Percentiles rank a stretch among this genome's conserved stretches.
These are phyloP conservation scores for Coemansia sp. DNA, from an alignment of 371 early-diverging fungal genomes.

Conservation along the genomic window DNA sequence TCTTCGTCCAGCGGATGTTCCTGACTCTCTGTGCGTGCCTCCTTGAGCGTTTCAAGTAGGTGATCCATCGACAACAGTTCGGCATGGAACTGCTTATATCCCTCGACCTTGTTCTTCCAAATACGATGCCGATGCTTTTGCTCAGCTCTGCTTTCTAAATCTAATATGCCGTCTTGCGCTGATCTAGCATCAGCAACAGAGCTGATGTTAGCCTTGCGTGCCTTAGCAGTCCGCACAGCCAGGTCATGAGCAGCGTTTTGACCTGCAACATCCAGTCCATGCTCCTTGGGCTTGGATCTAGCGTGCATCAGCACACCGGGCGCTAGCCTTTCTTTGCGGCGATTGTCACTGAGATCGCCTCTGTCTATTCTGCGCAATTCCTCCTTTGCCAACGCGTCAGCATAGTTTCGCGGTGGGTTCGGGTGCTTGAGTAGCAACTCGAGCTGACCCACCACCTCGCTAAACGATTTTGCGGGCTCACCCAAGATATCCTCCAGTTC, in stretches of 20 bases:
- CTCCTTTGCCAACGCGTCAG: conserved; percentile 47
- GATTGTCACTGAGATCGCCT: conserved; percentile 23
- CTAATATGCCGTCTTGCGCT: conserved; percentile 4
- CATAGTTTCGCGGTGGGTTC: conserved; percentile 47
- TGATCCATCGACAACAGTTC: conserved; percentile 33
- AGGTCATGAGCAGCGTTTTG: neutral
- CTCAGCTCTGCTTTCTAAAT: conserved; percentile 31
- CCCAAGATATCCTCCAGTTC: conserved; percentile 36
- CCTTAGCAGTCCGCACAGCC: no score
- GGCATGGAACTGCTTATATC: conserved; percentile 32
- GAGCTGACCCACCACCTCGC: conserved; percentile 35
- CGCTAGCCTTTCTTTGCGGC: neutral
- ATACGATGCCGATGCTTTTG: conserved; percentile 39
- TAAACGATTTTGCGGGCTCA: conserved; percentile 29
- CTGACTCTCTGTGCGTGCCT: conserved; percentile 2
- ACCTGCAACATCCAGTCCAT: conserved; percentile 8
- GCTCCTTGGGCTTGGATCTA: conserved; percentile 19
- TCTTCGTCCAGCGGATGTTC: neutral
- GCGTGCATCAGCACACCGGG: conserved; percentile 16
- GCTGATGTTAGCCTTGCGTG: neutral
- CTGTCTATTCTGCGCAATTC: conserved; percentile 36
- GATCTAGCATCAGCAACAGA: neutral
- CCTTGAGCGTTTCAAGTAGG: conserved; percentile 17
- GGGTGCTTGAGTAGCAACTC: conserved; percentile 45
- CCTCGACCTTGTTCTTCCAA: conserved; percentile 40